Base-by-base conservation (phyloP, 306 rosid species). In the Hippophae tibetana region DNA sequence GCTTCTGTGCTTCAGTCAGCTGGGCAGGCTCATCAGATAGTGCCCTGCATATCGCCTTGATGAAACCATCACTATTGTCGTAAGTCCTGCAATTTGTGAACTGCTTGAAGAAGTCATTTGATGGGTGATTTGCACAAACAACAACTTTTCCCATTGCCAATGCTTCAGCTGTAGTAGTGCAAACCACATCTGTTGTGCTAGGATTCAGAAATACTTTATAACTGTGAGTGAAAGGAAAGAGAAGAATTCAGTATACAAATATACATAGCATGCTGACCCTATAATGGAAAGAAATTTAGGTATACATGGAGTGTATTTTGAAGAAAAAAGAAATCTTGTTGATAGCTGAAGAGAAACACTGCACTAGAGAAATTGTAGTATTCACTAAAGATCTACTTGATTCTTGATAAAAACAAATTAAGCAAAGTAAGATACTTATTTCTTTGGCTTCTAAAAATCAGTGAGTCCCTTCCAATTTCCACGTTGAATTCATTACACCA, bases 151-250 rank as follows among this genome's bases (percentile, higher is more conserved):
- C 96, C 98, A 87, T 92, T 45, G 98, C 98, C 72, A 92, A 76
- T 46, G 98, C 96, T 78, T 92, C 98, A 42, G 96, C 95, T n/a
- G 96, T 82, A n/a, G 98, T 81, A 1, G 98, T 92, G 75, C 98
- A 92, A 52, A 92, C 95, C 72, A 87, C 96, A 40, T 92, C 96
- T 38, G 98, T 85, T 55, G 96, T 85, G 84, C 98, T 92, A 43
- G 98, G 95, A 84, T 92, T 92, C 66, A 85, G 82, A 71, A 92
- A 92, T 75, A 92, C 81, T 64, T 83, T 92, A 76, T 81, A 87
- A 69, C 98, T 92, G 87, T 47, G 43, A 60, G 6, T 74, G 67
- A 48, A 48, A 76, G 50, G 52, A 18, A 66, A 52, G 60, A 61
- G 56, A 43, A 43, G 46, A 42, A 12, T 8, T 58, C 57, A 47